Evolutionary conservation across 2,329 filamentous ascomycete genomes (phyloP), one percentile per base, ranked within the genome.

Genomic region (Hortaea sp.): DNA sequence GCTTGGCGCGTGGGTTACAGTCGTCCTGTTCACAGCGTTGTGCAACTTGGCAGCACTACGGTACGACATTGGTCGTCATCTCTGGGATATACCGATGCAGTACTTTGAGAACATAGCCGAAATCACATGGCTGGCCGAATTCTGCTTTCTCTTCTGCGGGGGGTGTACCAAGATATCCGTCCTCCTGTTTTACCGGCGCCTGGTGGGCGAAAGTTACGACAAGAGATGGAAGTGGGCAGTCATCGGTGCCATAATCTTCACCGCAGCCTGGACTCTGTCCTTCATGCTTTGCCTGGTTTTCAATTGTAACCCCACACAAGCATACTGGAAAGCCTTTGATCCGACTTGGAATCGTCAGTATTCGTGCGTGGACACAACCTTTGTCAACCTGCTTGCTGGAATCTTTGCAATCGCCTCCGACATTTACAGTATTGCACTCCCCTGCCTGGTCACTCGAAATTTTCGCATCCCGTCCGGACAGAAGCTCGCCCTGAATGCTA

Each of bases 391-490:
- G 2, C 51, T 65, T 6, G 65, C 65, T 12, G 65, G 66, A 11
- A 60, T 60, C 6, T 57, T 69, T 47, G 66, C 66, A 44, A 61
- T 63, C 2, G 12, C 67, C 2, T 65, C 66, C 40, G 69, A 72
- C 44, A 51, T 70, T 6, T 56, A 70, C 47, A 62, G 68, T 1
- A 65, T 66, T 40, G 51, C 58, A 1, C 52, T 73, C 27, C 71
- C 71, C 0, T 57, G 69, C 7, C 60, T 72, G 20, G 63, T 73
- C 29, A 66, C 72, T 5, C 63, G 66, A 58, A 66, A 69, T n/a
- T 57, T 74, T 5, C 62, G 66, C 29, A 64, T 74, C 35, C 62
- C 68, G 4, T 55, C 46, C 11, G 57, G 62, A 12, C 70, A 74
- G 52, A 73, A 70, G 55, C 47, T 70, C 28, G 68, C 64, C 0